Base-by-base conservation (phyloP, 495 filamentous ascomycete species). In the Trichoderma orchidacearum region DNA sequence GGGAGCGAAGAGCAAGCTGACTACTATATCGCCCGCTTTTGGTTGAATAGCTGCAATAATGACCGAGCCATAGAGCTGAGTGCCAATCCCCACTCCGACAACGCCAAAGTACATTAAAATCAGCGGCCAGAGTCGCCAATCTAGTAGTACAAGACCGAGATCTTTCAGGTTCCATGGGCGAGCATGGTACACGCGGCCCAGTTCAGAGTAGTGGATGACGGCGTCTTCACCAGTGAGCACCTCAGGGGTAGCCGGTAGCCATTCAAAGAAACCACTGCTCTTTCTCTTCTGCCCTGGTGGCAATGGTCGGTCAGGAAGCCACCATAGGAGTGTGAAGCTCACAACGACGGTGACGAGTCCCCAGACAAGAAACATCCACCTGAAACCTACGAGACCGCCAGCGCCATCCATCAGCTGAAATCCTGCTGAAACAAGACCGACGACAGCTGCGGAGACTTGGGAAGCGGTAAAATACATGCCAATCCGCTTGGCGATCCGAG, bases 321-420 rank as follows among this genome's bases (percentile, higher is more conserved):
- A 96, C 85, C 87, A 95, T 3, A 96, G 77, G 35, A 95, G 73
- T 28, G 68, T 63, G 58, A 93, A 70, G 13, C 89, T 89, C 12
- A 89, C 74, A 13, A 84, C 62, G 12, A 90, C 75, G 3, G 80
- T 85, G 51, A 89, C 75, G 8, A 95, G 69, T 7, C 90, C 90
- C 58, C 90, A 95, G 32, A 96, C 69, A 23, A 96, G 78, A 66
- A 96, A 95, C 90, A 96, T 95, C 90, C 90, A 96, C 59, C 88
- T 85, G 66, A 90, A 95, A 13, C 90, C 90, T 3, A 87, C 85
- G 5, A 91, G 74, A 9, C 90, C 90, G 13, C 78, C 75, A 1
- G 72, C 63, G 8, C 87, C 87, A 63, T 96, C 88, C 85, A 96
- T 92, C 62, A 93, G 70, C 65, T 94, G 89, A 65, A 95, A 95